A percentile compares a stretch with the other conserved stretches of the same genome.
Evolutionary conservation across 2,329 filamentous ascomycete species (phyloP).

Genomic region (Aspergillus fijiensis): DNA sequence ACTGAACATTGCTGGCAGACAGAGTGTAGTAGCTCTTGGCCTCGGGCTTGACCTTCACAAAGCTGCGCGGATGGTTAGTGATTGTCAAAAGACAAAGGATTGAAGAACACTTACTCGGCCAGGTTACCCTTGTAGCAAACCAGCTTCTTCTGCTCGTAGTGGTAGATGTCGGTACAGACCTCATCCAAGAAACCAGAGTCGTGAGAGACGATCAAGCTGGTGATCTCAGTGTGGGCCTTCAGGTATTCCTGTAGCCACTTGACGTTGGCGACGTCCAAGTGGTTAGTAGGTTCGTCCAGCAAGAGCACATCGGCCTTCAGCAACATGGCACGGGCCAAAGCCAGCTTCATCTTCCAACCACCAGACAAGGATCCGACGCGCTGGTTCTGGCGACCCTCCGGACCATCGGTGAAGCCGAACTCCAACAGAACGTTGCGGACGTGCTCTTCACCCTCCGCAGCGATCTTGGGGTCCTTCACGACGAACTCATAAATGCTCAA

Average conservation of each 20-base stretch:
- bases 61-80: constrained; percentile 38
- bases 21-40: constrained; percentile 98
- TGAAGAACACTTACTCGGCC: constrained; percentile 32
- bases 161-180: constrained; percentile 97
- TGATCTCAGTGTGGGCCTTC: constrained; percentile 93
- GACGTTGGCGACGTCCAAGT: constrained; percentile 93
- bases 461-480: constrained; percentile 82
- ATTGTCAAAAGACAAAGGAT: background rate
- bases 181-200: constrained; percentile 96
- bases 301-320: constrained; percentile 94
- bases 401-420: constrained; percentile 89
- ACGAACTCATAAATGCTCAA: constrained; percentile 95
- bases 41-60: constrained; percentile 87
- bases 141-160: constrained; percentile 98
- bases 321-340: constrained; percentile 92
- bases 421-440: constrained; percentile 83
- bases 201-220: constrained; percentile 96
- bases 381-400: constrained; percentile 82
- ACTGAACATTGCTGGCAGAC: constrained; percentile 81
- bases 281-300: constrained; percentile 98
- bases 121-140: constrained; percentile 54
- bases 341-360: constrained; percentile 99
- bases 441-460: constrained; percentile 72
- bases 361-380: constrained; percentile 93
- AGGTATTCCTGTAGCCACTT: constrained; percentile 95